These are phyloP conservation scores for Eimeria necatrix DNA, from an alignment of 169 alveolate species.

Conservation along the genomic window DNA sequence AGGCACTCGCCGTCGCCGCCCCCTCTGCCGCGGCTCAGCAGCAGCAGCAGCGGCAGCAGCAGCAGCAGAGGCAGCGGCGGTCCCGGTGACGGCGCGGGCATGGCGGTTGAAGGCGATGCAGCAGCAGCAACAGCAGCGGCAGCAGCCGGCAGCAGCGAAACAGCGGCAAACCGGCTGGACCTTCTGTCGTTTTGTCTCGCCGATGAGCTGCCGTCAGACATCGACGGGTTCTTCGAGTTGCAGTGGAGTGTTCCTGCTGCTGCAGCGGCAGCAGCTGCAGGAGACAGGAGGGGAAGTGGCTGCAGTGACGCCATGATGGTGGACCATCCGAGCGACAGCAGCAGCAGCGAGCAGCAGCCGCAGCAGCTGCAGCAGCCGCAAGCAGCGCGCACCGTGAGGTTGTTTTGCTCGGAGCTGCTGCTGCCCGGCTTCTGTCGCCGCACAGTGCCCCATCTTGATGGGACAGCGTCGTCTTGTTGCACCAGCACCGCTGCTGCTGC, in stretches of 20 bases:
- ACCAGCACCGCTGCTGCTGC: constrained; percentile 58
- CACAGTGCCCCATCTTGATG: constrained; percentile 43
- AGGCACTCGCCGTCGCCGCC: constrained; percentile 14
- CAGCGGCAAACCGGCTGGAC: constrained; percentile 63
- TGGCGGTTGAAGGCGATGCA: constrained; percentile 6
- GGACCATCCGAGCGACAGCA: constrained; percentile 23
- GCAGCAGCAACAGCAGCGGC: constrained; percentile 58
- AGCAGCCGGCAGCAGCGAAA: background rate
- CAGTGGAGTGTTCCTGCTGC: constrained; percentile 59
- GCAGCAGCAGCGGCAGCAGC: constrained; percentile 55
- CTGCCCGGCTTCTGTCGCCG: constrained; percentile 60
- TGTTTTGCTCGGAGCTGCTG: constrained; percentile 63
- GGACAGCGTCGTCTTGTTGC: background rate
- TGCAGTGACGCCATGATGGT: constrained; percentile 51
- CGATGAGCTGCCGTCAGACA: constrained; percentile 46
- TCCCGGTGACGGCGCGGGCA: constrained; percentile 5
- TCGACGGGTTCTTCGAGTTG: constrained; percentile 74
- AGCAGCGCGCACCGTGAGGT: constrained; percentile 38
- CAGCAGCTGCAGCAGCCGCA: constrained; percentile 29
- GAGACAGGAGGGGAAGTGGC: constrained; percentile 12
- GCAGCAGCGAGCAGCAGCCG: background rate
- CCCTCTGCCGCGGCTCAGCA: background rate
- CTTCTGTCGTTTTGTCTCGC: constrained; percentile 62
- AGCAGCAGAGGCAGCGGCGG: constrained; percentile 38
- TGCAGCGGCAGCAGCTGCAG: constrained; percentile 67